phyloP scores from a whole-genome alignment of 2,329 filamentous ascomycete genomes.

The Fusarium tanahbumbuense region DNA sequence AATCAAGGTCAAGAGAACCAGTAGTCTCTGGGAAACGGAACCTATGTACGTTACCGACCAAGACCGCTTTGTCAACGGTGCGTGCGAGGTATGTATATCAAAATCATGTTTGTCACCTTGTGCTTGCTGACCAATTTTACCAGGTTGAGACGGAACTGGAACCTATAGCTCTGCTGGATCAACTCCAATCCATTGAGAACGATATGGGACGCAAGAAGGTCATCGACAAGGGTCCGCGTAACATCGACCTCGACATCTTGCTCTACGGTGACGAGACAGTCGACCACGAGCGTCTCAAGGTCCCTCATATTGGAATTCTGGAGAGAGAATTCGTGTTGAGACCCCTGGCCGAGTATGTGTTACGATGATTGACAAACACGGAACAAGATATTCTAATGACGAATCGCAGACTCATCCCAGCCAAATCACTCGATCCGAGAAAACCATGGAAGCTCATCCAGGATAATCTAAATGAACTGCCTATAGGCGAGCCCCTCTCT shows the following conservation, averaged over 20 bases:
- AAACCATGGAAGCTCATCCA: constrained; percentile 71
- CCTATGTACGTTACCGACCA: constrained; percentile 98
- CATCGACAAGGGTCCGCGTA: constrained; percentile 92
- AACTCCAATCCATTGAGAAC: constrained; percentile 86
- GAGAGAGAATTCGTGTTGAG: constrained; percentile 95
- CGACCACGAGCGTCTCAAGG: constrained; percentile 76
- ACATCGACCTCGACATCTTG: constrained; percentile 93
- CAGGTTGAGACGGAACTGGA: constrained; percentile 84
- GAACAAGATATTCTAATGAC: constrained; percentile 2
- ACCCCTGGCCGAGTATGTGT: constrained; percentile 79
- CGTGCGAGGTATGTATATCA: constrained; percentile 78
- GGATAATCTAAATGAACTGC: constrained; percentile 71
- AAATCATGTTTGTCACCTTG: background rate
- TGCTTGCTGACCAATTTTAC: constrained; percentile 18
- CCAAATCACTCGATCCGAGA: constrained; percentile 62
- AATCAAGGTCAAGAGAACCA: constrained; percentile 82
- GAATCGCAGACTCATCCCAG: constrained; percentile 63
- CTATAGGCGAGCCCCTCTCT: constrained; percentile 63
- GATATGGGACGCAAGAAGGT: constrained; percentile 82
- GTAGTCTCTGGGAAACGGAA: constrained; percentile 91
- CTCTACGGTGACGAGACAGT: constrained; percentile 78
- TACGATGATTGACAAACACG: background rate
- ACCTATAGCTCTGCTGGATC: constrained; percentile 80
- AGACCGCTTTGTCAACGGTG: constrained; percentile 89
- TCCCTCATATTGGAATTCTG: constrained; percentile 86